phyloP scores from a whole-genome alignment of 176 grass and related monocot species.

The Lolium perenne region DNA sequence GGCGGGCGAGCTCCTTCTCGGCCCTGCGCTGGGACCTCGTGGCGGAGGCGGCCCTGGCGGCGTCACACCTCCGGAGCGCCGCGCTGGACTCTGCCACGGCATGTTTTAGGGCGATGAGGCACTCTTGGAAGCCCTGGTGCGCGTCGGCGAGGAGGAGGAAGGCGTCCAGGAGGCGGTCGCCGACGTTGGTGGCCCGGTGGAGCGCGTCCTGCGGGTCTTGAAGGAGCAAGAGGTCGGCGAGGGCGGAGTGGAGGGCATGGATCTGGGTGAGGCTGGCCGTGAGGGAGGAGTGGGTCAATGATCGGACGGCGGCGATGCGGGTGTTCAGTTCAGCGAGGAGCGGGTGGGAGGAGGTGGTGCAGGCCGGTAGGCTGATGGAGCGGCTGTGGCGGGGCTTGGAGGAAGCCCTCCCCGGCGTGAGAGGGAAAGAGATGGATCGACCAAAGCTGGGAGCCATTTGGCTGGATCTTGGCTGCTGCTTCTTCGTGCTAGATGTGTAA shows the following conservation, averaged over 20 bases:
- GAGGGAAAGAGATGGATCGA: slow-evolving; percentile 65
- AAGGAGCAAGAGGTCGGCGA: slow-evolving; percentile 58
- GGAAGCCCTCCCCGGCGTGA: slow-evolving; percentile 38
- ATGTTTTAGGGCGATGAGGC: slow-evolving; percentile 29
- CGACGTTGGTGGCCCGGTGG: neutral
- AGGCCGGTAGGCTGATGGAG: slow-evolving; percentile 54
- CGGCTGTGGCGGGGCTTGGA: slow-evolving; percentile 46
- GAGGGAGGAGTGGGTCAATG: slow-evolving; percentile 9
- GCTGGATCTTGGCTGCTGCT: neutral
- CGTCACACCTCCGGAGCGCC: slow-evolving; percentile 44
- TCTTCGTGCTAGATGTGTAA: neutral
- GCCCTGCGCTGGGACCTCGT: slow-evolving; percentile 33
- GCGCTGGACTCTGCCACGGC: slow-evolving; percentile 23
- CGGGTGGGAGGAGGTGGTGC: slow-evolving; percentile 47
- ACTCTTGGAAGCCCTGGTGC: slow-evolving; percentile 51
- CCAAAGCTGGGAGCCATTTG: slow-evolving; percentile 56
- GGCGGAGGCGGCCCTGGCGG: neutral
- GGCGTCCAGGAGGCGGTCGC: slow-evolving; percentile 51
- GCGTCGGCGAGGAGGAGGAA: slow-evolving; percentile 71
- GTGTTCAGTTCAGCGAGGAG: slow-evolving; percentile 40
- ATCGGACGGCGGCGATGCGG: slow-evolving; percentile 36
- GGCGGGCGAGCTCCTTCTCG: slow-evolving; percentile 44
- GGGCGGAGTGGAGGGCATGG: slow-evolving; percentile 42
- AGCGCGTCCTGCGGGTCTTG: slow-evolving; percentile 24
- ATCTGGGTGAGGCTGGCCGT: slow-evolving; percentile 43